These are phyloP conservation scores for Neurospora sp. DNA, from an alignment of 495 filamentous ascomycete genomes.

Conservation along the genomic window DNA sequence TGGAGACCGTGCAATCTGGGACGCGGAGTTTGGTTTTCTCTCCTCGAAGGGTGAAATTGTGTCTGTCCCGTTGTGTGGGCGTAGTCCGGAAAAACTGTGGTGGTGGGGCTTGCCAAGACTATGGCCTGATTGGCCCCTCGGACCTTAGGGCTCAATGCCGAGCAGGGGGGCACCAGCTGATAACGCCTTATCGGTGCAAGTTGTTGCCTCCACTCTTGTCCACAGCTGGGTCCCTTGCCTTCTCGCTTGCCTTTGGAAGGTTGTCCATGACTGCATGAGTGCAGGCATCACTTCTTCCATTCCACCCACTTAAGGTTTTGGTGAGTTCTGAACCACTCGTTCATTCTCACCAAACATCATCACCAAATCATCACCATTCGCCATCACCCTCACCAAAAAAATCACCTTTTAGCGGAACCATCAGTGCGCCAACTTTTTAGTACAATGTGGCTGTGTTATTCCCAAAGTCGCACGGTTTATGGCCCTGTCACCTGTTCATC, in stretches of 20 bases:
- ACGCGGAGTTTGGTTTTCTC: slow-evolving; percentile 27
- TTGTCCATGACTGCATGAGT: not conserved
- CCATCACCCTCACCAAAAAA: not conserved
- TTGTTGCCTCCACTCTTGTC: not conserved
- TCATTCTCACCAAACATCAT: not conserved
- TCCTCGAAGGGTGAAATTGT: slow-evolving; percentile 22
- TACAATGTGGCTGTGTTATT: not conserved
- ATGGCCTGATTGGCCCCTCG: slow-evolving; percentile 16
- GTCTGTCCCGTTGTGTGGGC: slow-evolving; percentile 25
- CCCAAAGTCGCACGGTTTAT: not conserved
- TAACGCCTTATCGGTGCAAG: not conserved
- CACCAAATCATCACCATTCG: not conserved
- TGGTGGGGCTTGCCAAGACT: slow-evolving; percentile 15
- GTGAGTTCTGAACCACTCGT: not conserved
- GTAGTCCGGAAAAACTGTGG: slow-evolving; percentile 22
- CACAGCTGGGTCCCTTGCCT: not conserved
- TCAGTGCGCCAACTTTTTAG: not conserved
- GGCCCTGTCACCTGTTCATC: not conserved
- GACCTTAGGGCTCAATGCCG: slow-evolving; percentile 21
- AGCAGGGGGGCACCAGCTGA: not conserved
- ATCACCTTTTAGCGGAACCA: not conserved
- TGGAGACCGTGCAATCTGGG: slow-evolving; percentile 25
- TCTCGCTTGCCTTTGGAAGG: not conserved
- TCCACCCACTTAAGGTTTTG: not conserved
- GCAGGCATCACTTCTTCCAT: not conserved